phyloP scores from a whole-genome alignment of 768 basidiomycete species.

The Cyclocybe aegerita region DNA sequence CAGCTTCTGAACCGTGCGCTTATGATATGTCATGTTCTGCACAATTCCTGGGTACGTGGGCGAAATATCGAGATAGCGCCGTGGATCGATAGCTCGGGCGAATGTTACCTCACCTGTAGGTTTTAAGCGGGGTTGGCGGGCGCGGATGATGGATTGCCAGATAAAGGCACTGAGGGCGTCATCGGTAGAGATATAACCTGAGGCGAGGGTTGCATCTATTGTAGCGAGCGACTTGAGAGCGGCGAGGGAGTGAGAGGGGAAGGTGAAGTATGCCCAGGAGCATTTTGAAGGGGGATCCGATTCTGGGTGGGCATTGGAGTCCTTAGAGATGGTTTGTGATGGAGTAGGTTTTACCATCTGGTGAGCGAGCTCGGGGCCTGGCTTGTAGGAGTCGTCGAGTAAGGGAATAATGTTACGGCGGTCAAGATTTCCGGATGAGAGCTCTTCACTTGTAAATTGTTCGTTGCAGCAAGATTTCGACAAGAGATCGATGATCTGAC shows the following conservation, averaged over 20 bases:
- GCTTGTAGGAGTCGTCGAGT: conserved; percentile 11
- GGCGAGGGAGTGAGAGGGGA: conserved; percentile 12
- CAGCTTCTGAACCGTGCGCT: conserved; percentile 10
- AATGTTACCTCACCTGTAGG: conserved; percentile 12
- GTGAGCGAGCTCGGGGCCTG: conserved; percentile 1
- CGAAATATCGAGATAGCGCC: conserved; percentile 21
- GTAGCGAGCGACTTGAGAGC: conserved; percentile 19
- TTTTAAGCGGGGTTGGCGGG: conserved; percentile 20
- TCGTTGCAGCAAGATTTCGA: conserved; percentile 22
- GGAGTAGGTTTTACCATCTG: conserved; percentile 6
- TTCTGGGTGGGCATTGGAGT: not conserved
- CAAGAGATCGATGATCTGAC: conserved; percentile 20
- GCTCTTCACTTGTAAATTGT: conserved; percentile 18
- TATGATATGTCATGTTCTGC: conserved; percentile 24
- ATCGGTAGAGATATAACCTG: conserved; percentile 25
- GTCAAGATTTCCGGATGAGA: conserved; percentile 16
- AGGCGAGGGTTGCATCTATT: conserved; percentile 4
- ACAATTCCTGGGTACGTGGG: conserved; percentile 21
- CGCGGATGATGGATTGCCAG: conserved; percentile 24
- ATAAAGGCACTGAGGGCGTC: conserved; percentile 26
- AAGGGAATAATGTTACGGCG: conserved; percentile 16
- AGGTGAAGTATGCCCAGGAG: conserved; percentile 18
- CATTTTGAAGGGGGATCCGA: conserved; percentile 1
- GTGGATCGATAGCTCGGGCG: conserved; percentile 24
- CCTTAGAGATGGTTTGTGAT: not conserved